Evolutionary conservation across 2,329 filamentous ascomycete genomes (phyloP).

Genomic region (Beauveria scarabaeidicola): DNA sequence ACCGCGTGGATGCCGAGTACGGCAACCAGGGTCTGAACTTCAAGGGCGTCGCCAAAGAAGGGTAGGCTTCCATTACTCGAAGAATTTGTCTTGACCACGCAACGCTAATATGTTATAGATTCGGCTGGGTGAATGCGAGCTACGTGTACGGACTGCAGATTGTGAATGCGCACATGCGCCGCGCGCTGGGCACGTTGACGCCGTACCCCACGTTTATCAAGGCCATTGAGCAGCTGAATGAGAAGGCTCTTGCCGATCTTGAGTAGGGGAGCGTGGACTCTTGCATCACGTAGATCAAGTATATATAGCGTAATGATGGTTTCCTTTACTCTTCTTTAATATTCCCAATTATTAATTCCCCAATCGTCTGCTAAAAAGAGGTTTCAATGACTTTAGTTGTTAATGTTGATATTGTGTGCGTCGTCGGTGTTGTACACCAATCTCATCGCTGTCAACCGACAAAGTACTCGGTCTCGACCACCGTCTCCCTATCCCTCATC

Average conservation of each 20-base stretch:
- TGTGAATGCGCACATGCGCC: constrained; percentile 79
- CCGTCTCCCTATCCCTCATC: not conserved
- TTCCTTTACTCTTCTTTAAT: not conserved
- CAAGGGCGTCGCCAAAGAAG: constrained; percentile 91
- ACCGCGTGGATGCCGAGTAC: constrained; percentile 93
- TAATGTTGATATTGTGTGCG: no score
- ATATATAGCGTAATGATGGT: constrained; percentile 4
- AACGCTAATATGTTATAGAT: constrained; percentile 44
- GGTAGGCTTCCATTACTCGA: constrained; percentile 50
- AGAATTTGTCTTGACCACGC: not conserved
- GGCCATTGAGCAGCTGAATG: constrained; percentile 49
- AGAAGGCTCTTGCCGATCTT: constrained; percentile 43
- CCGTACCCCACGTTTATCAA: constrained; percentile 75
- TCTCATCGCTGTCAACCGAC: no score
- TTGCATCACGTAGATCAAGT: constrained; percentile 1
- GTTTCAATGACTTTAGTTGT: not conserved
- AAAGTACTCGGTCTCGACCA: not conserved
- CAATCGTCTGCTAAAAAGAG: not conserved
- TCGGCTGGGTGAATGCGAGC: constrained; percentile 98
- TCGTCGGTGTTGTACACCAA: not conserved
- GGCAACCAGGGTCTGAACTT: constrained; percentile 95
- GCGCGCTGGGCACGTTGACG: constrained; percentile 80
- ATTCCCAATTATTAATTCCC: not conserved
- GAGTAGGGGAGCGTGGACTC: constrained; percentile 13
- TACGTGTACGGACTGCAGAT: constrained; percentile 91